Percentiles rank a stretch among this genome's conserved stretches.
Evolutionary conservation across 2,329 filamentous ascomycete genomes (phyloP).

Genomic region (Pseudogymnoascus sp.): DNA sequence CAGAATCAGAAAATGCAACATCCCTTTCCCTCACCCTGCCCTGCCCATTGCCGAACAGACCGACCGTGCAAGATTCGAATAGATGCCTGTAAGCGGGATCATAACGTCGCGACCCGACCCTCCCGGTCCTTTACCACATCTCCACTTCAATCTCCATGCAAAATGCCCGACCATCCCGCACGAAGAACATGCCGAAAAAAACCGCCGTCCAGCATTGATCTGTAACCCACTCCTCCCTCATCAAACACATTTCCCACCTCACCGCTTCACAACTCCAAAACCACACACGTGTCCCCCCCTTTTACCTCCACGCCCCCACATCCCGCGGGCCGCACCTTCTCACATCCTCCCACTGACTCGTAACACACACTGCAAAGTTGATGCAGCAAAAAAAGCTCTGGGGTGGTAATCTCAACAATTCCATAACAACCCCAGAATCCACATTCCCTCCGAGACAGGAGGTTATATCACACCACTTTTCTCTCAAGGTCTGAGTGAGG

Average conservation of each 20-base stretch:
- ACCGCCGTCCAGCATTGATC: neutral
- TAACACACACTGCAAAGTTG: neutral
- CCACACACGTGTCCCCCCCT: neutral
- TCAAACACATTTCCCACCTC: neutral
- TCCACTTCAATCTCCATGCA: neutral
- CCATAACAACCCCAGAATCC: neutral
- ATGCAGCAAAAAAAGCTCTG: neutral
- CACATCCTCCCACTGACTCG: neutral
- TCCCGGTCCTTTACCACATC: neutral
- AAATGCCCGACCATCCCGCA: neutral
- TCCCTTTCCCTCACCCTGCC: neutral
- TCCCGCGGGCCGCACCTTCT: neutral
- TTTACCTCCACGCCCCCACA: neutral
- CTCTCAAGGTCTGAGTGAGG: too few relatives aligned
- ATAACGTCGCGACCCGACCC: neutral
- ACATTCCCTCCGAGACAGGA: neutral
- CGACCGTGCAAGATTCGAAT: neutral
- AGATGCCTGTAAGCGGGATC: neutral
- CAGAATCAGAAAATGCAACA: neutral
- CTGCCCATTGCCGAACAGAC: neutral
- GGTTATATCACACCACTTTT: neutral
- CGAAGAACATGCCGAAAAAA: neutral
- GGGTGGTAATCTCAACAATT: neutral
- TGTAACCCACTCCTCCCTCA: neutral
- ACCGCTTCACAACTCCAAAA: neutral